A percentile compares a stretch with the other conserved stretches of the same genome.
Evolutionary conservation across 2,329 filamentous ascomycete species (phyloP).

Genomic region (Hypoxylon rubiginosum): DNA sequence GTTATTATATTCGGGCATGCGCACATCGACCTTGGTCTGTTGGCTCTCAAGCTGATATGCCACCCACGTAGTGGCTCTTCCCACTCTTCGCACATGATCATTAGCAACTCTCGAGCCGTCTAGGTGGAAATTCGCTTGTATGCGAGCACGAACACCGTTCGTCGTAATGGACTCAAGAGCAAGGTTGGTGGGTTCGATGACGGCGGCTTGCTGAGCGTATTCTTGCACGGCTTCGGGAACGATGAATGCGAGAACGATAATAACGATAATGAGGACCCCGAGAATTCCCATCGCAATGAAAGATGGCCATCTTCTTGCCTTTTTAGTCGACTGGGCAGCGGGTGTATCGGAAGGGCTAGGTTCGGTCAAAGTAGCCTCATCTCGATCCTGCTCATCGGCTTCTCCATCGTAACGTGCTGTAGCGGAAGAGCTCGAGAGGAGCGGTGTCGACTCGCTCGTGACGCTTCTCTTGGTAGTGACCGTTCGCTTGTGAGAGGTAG

Average conservation of each 20-base stretch:
- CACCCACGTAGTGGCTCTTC: slow-evolving; percentile 83
- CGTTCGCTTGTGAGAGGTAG: slow-evolving; percentile 41
- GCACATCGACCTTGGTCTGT: slow-evolving; percentile 79
- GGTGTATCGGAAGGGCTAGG: slow-evolving; percentile 47
- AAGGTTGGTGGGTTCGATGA: slow-evolving; percentile 85
- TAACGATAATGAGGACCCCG: slow-evolving; percentile 71
- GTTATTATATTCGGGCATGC: slow-evolving; percentile 85
- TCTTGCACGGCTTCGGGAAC: slow-evolving; percentile 83
- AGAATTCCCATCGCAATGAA: slow-evolving; percentile 79
- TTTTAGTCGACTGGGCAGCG: slow-evolving; percentile 50
- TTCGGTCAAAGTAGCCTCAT: slow-evolving; percentile 51
- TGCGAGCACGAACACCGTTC: slow-evolving; percentile 80
- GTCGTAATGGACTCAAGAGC: slow-evolving; percentile 88
- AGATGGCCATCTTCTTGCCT: slow-evolving; percentile 78
- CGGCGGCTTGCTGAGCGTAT: slow-evolving; percentile 86
- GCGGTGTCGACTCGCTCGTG: slow-evolving; percentile 64
- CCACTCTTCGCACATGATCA: slow-evolving; percentile 78
- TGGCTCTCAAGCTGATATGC: slow-evolving; percentile 81
- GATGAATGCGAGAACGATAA: slow-evolving; percentile 85
- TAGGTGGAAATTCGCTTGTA: slow-evolving; percentile 85
- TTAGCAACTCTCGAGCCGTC: slow-evolving; percentile 82
- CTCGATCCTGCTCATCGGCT: slow-evolving; percentile 50
- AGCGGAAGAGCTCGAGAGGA: slow-evolving; percentile 58
- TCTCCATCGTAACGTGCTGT: slow-evolving; percentile 58
- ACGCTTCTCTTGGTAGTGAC: slow-evolving; percentile 44